A percentile compares a stretch with the other conserved stretches of the same genome.
These are phyloP conservation scores for Gossypium turneri DNA, from an alignment of 345 rosid genomes.

Conservation along the genomic window DNA sequence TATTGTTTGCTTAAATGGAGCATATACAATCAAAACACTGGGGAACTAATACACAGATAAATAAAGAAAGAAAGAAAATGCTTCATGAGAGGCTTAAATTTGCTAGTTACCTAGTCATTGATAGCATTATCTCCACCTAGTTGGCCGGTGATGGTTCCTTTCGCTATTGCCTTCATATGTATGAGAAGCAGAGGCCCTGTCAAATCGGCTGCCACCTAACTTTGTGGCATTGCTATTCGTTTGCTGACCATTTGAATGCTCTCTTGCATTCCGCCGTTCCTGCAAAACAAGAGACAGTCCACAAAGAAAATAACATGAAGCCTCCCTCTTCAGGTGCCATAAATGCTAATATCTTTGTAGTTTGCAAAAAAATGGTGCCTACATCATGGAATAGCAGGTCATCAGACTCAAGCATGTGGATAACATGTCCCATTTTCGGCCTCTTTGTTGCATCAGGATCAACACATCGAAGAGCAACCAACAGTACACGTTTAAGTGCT, in stretches of 20 bases:
- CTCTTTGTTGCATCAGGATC: constrained; percentile 95
- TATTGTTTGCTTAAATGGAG: constrained; percentile 24
- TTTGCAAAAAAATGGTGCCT: constrained; percentile 21
- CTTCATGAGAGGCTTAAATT: constrained; percentile 9
- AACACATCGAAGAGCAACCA: constrained; percentile 88
- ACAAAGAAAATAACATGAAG: background rate
- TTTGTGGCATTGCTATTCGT: constrained; percentile 20
- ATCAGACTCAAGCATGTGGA: constrained; percentile 99
- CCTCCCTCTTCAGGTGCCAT: background rate
- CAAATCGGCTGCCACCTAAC: constrained; percentile 29
- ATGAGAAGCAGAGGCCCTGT: constrained; percentile 41
- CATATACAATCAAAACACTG: constrained; percentile 20
- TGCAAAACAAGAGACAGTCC: constrained; percentile 18
- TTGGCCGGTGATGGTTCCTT: constrained; percentile 34
- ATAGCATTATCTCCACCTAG: constrained; percentile 39
- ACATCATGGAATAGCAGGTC: constrained; percentile 77
- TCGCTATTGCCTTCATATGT: constrained; percentile 40
- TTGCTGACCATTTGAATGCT: constrained; percentile 26
- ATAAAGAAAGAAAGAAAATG: background rate
- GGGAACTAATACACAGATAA: background rate
- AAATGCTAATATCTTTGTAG: background rate
- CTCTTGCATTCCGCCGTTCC: constrained; percentile 45
- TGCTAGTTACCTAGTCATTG: constrained; percentile 37
- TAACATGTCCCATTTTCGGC: constrained; percentile 94
- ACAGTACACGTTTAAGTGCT: constrained; percentile 75